Evolutionary conservation across 441 rosid species (phyloP).

Genomic region (Eruca vesicaria): DNA sequence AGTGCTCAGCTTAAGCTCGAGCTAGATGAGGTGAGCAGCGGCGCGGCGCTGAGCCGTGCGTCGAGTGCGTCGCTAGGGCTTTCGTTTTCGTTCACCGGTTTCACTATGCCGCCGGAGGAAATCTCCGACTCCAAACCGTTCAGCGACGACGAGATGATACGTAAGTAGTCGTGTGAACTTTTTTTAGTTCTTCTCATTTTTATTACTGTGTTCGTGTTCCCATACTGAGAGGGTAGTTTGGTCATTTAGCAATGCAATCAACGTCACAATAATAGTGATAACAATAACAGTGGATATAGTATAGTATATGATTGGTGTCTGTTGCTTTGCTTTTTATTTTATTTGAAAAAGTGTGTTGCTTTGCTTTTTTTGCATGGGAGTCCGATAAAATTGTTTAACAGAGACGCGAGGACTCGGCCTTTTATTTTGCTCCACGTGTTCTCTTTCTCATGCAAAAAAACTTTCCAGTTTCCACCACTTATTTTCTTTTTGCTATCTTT

Average conservation of each 20-base stretch:
- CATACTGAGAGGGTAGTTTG: constrained; percentile 19
- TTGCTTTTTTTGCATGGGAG: constrained; percentile 21
- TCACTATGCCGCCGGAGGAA: constrained; percentile 80
- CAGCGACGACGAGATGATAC: constrained; percentile 77
- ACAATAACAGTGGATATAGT: constrained; percentile 19
- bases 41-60: constrained; percentile 91
- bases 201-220: not conserved
- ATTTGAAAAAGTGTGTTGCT: too few relatives aligned
- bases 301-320: constrained; percentile 31
- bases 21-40: constrained; percentile 70
- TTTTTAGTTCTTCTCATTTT: not conserved
- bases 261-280: constrained; percentile 21
- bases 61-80: constrained; percentile 91
- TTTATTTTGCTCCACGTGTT: constrained; percentile 27
- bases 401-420: constrained; percentile 1
- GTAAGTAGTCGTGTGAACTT: constrained; percentile 46
- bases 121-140: constrained; percentile 73
- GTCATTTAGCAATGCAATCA: constrained; percentile 2
- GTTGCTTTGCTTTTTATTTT: too few relatives aligned
- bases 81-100: constrained; percentile 94
- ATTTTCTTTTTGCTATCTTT: not conserved
- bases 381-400: constrained; percentile 14
- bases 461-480: constrained; percentile 25
- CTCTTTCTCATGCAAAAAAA: constrained; percentile 29
- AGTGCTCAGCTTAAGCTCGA: constrained; percentile 79